Conservation (phyloP, 2,329 filamentous ascomycete genomes). For the Sporothrix curviconia region DNA sequence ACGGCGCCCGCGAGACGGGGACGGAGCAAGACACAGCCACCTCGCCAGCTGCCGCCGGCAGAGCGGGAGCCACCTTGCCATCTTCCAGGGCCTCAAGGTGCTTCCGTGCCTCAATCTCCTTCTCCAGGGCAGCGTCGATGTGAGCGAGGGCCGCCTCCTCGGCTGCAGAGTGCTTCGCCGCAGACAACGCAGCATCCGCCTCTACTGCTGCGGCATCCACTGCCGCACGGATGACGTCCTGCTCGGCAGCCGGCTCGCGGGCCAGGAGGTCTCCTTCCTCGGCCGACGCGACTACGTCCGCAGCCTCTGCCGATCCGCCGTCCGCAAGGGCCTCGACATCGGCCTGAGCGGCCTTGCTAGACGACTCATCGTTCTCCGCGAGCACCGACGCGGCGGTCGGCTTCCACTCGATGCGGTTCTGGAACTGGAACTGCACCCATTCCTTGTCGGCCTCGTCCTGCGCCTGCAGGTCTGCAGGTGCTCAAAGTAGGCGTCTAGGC, state of each 20-base stretch:
- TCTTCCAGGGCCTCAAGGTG: slow-evolving; percentile 40
- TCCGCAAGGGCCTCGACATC: slow-evolving; percentile 24
- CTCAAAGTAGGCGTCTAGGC: slow-evolving; percentile 85
- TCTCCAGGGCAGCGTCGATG: slow-evolving; percentile 76
- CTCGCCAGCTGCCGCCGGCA: slow-evolving; percentile 33
- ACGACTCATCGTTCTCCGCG: slow-evolving; percentile 32
- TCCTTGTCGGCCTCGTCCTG: slow-evolving; percentile 65
- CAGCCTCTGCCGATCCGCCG: not conserved
- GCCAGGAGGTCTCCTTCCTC: not conserved
- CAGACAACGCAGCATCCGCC: not conserved
- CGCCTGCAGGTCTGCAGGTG: slow-evolving; percentile 72
- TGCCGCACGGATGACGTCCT: not conserved
- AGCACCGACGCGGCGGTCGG: slow-evolving; percentile 49
- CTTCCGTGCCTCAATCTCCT: slow-evolving; percentile 59
- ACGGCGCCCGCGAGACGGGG: slow-evolving; percentile 39
- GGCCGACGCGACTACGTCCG: not conserved
- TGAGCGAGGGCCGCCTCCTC: slow-evolving; percentile 63
- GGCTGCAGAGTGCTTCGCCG: slow-evolving; percentile 1
- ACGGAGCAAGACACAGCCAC: slow-evolving; percentile 33
- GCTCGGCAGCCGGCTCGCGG: not conserved
- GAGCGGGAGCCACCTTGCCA: slow-evolving; percentile 34
- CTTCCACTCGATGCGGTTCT: slow-evolving; percentile 86
- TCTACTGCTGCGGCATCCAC: not conserved
- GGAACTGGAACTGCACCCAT: slow-evolving; percentile 88
- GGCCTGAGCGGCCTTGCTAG: slow-evolving; percentile 25